Evolutionary conservation across 1,284 basidiomycete species (phyloP), one percentile per base, ranked within the genome.

Genomic region (Cerrena zonata): DNA sequence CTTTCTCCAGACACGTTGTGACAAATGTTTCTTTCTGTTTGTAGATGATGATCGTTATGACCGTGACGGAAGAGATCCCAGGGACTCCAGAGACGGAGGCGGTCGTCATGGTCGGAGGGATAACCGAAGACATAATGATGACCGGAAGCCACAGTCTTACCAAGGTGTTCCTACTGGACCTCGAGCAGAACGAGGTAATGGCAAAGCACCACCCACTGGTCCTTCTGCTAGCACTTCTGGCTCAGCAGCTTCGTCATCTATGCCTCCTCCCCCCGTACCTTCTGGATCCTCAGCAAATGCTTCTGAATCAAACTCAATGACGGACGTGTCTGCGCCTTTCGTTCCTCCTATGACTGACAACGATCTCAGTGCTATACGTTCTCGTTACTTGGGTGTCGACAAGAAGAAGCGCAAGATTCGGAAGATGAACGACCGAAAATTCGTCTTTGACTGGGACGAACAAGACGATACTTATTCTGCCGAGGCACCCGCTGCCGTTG

Each of bases 361-460:
- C 43, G 91, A 94, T 61, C 74, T 94, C 12, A 74, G 74, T 0
- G 85, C 86, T 0, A 86, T 94, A 58, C 84, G 90, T 11, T 89
- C 90, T 23, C 82, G 93, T 26, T 96, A 97, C 66, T 82, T 97
- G 21, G 94, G 94, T 5, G 88, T 89, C 18, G 88, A 89, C 68
- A 88, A 86, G 69, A 94, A 94, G 78, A 94, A 94, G 71, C 86
- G 90, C 40, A 91, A 91, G 69, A 86, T 93, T 59, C 84, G 92
- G 50, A 95, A 94, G 70, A 90, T 90, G 79, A 90, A 88, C 60
- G 92, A 94, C 65, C 88, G 93, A 67, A 95, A 95, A 69, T 93
- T 97, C 65, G 87, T 94, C n/a, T 99, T 99, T 63, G 95, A 98
- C 65, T 98, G 95, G 94, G 94, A 93, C 62, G 85, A 86, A 45